phyloP scores from a whole-genome alignment of 2,329 filamentous ascomycete genomes.

The Magnaporthiopsis rhizophila region DNA sequence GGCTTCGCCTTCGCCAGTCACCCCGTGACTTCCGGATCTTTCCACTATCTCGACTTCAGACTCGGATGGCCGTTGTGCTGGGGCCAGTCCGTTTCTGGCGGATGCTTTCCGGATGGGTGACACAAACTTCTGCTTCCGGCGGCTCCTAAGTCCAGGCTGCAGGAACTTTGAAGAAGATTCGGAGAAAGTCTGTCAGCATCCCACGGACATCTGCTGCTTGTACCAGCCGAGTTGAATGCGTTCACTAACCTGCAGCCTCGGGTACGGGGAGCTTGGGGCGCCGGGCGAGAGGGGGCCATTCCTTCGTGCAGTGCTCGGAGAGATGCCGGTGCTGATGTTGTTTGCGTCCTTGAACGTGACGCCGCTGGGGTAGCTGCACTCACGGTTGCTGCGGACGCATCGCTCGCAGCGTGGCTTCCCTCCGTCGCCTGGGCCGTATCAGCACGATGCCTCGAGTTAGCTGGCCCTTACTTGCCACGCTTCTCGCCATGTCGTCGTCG shows the following conservation, averaged over 20 bases:
- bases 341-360: constrained; percentile 42
- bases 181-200: neutral
- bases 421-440: constrained; percentile 35
- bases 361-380: constrained; percentile 39
- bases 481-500: neutral
- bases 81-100: no score
- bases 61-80: neutral
- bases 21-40: no score
- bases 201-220: neutral
- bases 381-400: constrained; percentile 35
- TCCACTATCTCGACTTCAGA: neutral
- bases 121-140: neutral
- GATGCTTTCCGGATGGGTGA: neutral
- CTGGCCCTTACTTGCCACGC: no score
- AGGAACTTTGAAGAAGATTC: neutral
- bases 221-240: neutral
- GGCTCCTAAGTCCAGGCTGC: neutral
- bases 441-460: neutral
- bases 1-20: neutral
- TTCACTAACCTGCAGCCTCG: constrained; percentile 13
- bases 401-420: constrained; percentile 39
- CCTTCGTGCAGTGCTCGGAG: neutral
- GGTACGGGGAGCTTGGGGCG: constrained; percentile 8
- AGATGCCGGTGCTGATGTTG: constrained; percentile 23
- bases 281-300: neutral